These are phyloP conservation scores for Ophiostoma sp. DNA, from an alignment of 2,329 filamentous ascomycete species.

Conservation along the genomic window DNA sequence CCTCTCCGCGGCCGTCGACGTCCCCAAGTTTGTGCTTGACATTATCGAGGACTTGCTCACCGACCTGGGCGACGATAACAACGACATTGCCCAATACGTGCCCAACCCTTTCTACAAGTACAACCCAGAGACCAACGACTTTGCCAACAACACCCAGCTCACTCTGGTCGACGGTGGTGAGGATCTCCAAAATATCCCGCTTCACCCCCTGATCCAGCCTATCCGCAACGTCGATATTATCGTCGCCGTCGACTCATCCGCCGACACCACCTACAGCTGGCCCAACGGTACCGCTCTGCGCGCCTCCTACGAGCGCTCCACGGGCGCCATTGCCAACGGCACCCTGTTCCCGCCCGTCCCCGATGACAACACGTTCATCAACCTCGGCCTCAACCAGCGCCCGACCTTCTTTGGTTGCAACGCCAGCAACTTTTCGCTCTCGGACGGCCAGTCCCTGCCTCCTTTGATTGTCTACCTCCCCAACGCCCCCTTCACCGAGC, in stretches of 20 bases:
- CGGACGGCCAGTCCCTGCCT: conserved; percentile 28
- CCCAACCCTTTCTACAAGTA: conserved; percentile 63
- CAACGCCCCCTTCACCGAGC: conserved; percentile 75
- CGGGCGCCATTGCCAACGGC: conserved; percentile 50
- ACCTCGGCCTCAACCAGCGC: conserved; percentile 57
- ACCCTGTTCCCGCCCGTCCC: conserved; percentile 62
- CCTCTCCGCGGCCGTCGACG: conserved; percentile 47
- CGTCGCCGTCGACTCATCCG: conserved; percentile 64
- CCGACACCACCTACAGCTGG: conserved; percentile 59
- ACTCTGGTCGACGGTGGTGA: conserved; percentile 53
- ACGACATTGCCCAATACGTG: conserved; percentile 53
- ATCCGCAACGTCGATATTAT: conserved; percentile 60
- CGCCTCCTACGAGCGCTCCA: conserved; percentile 58
- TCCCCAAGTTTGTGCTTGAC: conserved; percentile 52
- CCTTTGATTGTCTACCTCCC: conserved; percentile 66
- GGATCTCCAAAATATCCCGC: conserved; percentile 52
- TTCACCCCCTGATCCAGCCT: conserved; percentile 53
- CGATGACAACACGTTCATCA: conserved; percentile 55
- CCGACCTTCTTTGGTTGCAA: conserved; percentile 67
- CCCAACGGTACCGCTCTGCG: conserved; percentile 62
- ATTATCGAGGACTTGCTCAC: conserved; percentile 55
- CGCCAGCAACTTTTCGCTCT: conserved; percentile 37
- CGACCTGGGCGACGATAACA: conserved; percentile 53
- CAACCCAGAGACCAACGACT: conserved; percentile 44
- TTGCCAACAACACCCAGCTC: conserved; percentile 41